phyloP scores from a whole-genome alignment of 2,329 filamentous ascomycete genomes.

The Metarhizium guizhouense region DNA sequence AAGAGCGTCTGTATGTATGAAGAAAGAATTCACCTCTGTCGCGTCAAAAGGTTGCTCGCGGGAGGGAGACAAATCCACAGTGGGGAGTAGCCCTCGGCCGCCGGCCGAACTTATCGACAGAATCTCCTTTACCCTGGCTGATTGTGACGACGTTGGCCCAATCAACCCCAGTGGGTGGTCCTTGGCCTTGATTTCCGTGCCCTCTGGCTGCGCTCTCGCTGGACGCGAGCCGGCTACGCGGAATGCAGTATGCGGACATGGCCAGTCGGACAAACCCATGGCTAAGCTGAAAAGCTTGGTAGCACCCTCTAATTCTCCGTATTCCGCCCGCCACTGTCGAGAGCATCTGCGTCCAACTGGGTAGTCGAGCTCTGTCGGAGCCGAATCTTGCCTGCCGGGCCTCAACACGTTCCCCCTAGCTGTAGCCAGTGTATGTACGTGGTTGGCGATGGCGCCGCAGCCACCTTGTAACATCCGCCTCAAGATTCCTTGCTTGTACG shows the following conservation, averaged over 20 bases:
- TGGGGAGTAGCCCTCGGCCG: background rate
- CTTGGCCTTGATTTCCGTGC: background rate
- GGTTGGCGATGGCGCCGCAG: slow-evolving; percentile 3
- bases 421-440: background rate
- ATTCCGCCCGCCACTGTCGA: no score
- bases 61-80: background rate
- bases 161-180: background rate
- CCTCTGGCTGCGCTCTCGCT: background rate
- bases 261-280: background rate
- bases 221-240: background rate
- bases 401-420: background rate
- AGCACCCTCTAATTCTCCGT: background rate
- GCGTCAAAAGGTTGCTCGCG: background rate
- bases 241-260: no score
- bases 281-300: background rate
- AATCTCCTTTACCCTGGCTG: background rate
- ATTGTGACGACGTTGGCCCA: background rate
- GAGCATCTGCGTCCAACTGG: background rate
- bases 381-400: slow-evolving; percentile 5
- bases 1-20: background rate
- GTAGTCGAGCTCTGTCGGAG: background rate
- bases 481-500: background rate
- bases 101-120: background rate
- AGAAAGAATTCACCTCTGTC: background rate
- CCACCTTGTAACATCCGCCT: background rate